Evolutionary conservation across 257 asterid genomes (phyloP), one percentile per base, ranked within the genome.

Genomic region (Nicotiana undulata): DNA sequence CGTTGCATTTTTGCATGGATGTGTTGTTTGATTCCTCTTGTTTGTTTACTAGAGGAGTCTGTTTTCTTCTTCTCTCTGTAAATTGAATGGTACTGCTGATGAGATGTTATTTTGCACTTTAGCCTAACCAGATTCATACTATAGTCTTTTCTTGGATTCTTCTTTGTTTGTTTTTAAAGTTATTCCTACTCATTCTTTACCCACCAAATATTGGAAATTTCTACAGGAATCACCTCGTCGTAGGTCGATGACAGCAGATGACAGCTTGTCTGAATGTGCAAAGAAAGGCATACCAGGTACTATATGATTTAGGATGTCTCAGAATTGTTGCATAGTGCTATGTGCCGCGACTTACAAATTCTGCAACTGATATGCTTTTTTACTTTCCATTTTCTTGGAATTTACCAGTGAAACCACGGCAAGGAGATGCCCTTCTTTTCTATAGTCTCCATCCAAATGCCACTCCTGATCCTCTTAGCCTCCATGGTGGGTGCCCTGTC

Each of bases 401-500:
- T 66, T 17, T 85, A 17, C 9, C 88, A 94, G 98, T 94, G 83
- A 94, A 92, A 84, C 97, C 98, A 61, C 87, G 92, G 80, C 93
- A 92, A 89, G 98, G 98, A 68, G 98, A 94, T 26, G 98, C 98
- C 1, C 97, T 94, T 68, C 92, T 94, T 3, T 94, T 94, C 85
- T 94, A 84, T 80, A 94, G 95, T 84, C 97, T 94, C 49, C 75
- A 83, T 64, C 95, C 97, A 58, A 85, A 79, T 58, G 97, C 98
- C 8, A 79, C 85, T 70, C 94, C 98, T 52, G 98, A 94, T 84
- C 85, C 96, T 5, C 20, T 64, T 34, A 93, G 98, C 81, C 94
- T 93, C 34, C 98, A 93, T 55, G 98, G 92, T 18, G 98, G 98
- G n/a, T 93, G 98, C 88, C 97, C 97, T 0, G 98, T 94, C 84